A percentile compares a stretch with the other conserved stretches of the same genome.
Conservation (phyloP, 352 stramenopile genomes). For the Pythium oligandrum region DNA sequence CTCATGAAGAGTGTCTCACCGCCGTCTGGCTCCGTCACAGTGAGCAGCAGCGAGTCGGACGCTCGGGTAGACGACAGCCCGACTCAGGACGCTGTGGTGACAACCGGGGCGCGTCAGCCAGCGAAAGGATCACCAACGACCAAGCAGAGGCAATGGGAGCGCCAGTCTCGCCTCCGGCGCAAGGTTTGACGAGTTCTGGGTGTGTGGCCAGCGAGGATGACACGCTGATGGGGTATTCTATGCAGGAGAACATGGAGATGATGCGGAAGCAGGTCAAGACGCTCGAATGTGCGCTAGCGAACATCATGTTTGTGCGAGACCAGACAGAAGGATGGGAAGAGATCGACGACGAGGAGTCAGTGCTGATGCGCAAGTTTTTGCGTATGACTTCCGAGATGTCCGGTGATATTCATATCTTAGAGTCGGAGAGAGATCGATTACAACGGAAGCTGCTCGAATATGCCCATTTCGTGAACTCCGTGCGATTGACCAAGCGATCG, state of each 20-base stretch:
- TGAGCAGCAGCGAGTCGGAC: too few relatives aligned
- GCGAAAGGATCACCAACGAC: neutral
- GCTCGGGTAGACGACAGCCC: too few relatives aligned
- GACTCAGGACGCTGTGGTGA: too few relatives aligned
- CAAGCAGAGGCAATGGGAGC: neutral
- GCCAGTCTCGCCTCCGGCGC: neutral
- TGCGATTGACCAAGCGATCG: neutral
- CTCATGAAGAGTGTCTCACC: too few relatives aligned
- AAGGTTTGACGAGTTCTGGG: neutral
- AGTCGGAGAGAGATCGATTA: neutral
- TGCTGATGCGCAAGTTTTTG: neutral
- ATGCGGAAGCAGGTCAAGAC: neutral
- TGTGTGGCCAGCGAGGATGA: too few relatives aligned
- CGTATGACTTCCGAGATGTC: too few relatives aligned
- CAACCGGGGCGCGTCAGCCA: neutral
- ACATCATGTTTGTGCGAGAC: neutral
- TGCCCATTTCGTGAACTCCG: too few relatives aligned
- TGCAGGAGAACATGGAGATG: neutral
- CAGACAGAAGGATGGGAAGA: constrained; percentile 1
- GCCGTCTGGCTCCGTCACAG: too few relatives aligned
- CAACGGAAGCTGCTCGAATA: constrained; percentile 3
- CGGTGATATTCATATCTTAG: neutral
- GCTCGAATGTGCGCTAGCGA: neutral
- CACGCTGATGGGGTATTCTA: too few relatives aligned
- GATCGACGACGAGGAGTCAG: constrained; percentile 3